Evolutionary conservation across 257 asterid species (phyloP).

Genomic region (Solanum boliviense): DNA sequence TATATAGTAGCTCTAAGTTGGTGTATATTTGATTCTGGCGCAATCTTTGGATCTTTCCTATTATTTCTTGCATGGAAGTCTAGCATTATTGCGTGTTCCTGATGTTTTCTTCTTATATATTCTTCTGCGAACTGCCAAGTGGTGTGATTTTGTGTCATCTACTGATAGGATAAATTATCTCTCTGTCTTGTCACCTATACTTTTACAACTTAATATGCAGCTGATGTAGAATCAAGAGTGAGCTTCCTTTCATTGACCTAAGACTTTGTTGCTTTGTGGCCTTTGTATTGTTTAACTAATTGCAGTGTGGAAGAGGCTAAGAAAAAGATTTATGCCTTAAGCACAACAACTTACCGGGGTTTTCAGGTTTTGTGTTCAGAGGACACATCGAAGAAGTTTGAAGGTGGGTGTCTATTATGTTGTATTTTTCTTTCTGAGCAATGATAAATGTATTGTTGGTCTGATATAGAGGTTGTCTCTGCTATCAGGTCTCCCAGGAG

Average conservation of each 20-base stretch:
- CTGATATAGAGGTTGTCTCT: conserved; percentile 5
- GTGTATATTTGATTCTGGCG: background rate
- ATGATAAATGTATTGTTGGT: background rate
- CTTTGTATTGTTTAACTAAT: background rate
- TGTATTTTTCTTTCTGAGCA: background rate
- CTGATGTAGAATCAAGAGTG: background rate
- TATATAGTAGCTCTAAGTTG: background rate
- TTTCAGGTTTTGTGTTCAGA: conserved; percentile 84
- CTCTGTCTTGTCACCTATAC: background rate
- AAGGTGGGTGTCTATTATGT: conserved; percentile 28
- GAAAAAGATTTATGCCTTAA: conserved; percentile 79
- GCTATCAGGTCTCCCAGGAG: conserved; percentile 55
- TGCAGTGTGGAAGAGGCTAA: conserved; percentile 92
- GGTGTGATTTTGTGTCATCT: background rate
- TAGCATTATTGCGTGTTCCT: background rate
- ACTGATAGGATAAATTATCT: background rate
- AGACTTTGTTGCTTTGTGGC: background rate
- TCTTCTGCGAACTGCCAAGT: background rate
- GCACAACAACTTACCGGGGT: conserved; percentile 80
- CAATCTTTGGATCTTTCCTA: background rate
- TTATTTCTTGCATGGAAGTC: background rate
- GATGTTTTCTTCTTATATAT: background rate
- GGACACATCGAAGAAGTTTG: conserved; percentile 74
- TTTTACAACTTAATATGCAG: background rate
- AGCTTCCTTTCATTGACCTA: background rate